Evolutionary conservation across 2,329 filamentous ascomycete genomes (phyloP), one percentile per base, ranked within the genome.

Genomic region (Alternaria triticimaculans): DNA sequence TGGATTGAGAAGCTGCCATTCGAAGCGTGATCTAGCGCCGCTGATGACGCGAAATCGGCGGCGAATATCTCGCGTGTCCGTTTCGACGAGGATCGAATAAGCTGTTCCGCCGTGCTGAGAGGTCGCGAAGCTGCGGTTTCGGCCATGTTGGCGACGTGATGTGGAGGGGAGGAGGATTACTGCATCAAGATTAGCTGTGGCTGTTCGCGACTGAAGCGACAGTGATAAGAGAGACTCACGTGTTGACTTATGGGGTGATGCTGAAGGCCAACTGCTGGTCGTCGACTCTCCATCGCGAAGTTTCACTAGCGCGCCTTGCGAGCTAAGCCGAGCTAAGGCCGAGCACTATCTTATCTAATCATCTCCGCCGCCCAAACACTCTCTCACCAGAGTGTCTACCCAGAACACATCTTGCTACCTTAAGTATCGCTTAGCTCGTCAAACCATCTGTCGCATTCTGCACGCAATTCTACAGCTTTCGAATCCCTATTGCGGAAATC

Each of bases 1-100:
- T 82, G 81, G 60, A 83, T 79, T 5, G 81, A 78, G 49, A 78
- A 80, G 45, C 72, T 67, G 50, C 80, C 71, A 55, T 81, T 81
- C 14, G 78, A 63, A 58, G 79, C 70, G 70, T 82, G 80, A 43
- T 82, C 77, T 33, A 85, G 76, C 12, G 81, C 81, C 18, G 76
- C 73, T 1, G 78, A 67, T 9, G 82, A 81, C 10, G 80, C 84
- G 64, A 85, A 86, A 69, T 87, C 85, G 71, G 84, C 80, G 54
- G 82, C 84, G 66, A 87, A 87, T 64, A 87, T 80, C 65, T 86
- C 84, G 67, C 85, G 80, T 57, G 85, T 87, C 49, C 85, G 82
- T 72, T 87, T 87, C 53, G 84, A 83, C 18, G 85, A 87, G 55
- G 75, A 78, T 55, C 81, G 81, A 23, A 82, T 72, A 6, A 74